A percentile compares a stretch with the other conserved stretches of the same genome.
Conservation (phyloP, 352 stramenopile genomes). For the Phytophthora cactorum region DNA sequence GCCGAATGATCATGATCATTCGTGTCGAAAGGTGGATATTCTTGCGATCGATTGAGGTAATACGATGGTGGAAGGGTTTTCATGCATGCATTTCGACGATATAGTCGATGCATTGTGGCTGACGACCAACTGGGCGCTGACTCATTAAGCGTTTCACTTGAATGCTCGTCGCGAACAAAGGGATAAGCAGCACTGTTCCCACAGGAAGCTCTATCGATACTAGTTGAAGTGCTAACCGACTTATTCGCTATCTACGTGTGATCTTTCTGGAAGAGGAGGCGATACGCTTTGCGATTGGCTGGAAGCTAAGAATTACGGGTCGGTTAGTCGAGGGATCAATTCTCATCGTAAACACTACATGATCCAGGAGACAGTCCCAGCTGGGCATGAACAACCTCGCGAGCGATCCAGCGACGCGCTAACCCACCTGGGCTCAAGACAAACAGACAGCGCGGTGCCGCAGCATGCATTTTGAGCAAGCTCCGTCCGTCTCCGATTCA, state of each 20-base stretch:
- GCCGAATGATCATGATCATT: not conserved
- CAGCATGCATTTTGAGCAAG: not conserved
- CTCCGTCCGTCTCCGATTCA: not conserved
- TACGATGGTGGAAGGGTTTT: not conserved
- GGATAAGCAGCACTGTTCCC: too few relatives aligned
- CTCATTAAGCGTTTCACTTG: not conserved
- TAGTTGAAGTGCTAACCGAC: constrained; percentile 21
- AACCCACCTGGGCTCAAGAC: constrained; percentile 10
- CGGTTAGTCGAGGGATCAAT: constrained; percentile 11
- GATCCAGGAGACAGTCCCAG: constrained; percentile 13
- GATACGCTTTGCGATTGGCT: constrained; percentile 4
- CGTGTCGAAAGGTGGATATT: not conserved
- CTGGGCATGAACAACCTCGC: constrained; percentile 19
- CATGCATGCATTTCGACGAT: not conserved
- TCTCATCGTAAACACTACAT: constrained; percentile 16
- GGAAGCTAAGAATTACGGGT: not conserved
- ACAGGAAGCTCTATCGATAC: not conserved
- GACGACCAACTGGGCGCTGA: constrained; percentile 7
- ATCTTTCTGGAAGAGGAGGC: not conserved
- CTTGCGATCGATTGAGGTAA: not conserved
- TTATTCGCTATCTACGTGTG: not conserved
- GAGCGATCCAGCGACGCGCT: constrained; percentile 9
- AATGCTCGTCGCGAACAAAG: not conserved
- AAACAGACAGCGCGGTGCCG: not conserved
- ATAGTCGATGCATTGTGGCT: constrained; percentile 2